Evolutionary conservation across 2,329 filamentous ascomycete genomes (phyloP), one percentile per base, ranked within the genome.

Genomic region (Nothopassalora personata): DNA sequence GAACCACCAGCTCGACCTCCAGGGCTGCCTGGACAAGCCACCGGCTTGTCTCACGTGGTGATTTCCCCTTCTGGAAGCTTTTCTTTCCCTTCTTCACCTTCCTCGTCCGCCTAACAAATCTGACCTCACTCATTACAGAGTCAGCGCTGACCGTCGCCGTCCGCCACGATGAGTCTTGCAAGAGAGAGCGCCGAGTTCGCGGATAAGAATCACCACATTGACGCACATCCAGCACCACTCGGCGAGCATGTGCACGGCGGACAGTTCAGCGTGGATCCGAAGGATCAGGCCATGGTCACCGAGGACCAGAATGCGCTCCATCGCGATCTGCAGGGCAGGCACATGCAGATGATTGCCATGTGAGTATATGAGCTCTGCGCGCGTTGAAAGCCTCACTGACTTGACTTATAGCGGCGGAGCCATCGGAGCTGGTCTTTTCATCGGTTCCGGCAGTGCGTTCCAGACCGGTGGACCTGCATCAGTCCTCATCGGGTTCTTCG

Each of bases 391-490:
- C 27, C 27, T 36, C 33, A 27, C n/a, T 46, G 45, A 23, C 23
- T 10, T 23, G 19, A 30, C n/a, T 18, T 48, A 2, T 53, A 64
- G 61, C 31, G 66, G 66, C 54, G 66, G 66, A 33, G 65, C 62
- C 13, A 79, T 81, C 57, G 80, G 80, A 46, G 82, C 80, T 31
- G 81, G 81, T 68, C 72, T 83, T 4, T 83, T 82, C 67, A 76
- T 83, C 52, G 78, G 79, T 34, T 77, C 77, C 45, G 80, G 80
- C 28, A 66, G 71, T 53, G 76, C 79, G 2, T 73, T 82, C 54
- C 73, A 76, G 9, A 77, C 71, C 5, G 78, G 77, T 65, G 81
- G 81, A 19, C 81, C 80, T 39, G 73, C 72, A 7, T 77, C 78
- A 51, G 73, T 79, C 28, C 70, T 81, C 36, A 69, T 80, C 57